These are phyloP conservation scores for Fusarium liriodendri DNA, from an alignment of 2,329 filamentous ascomycete species.

Conservation along the genomic window DNA sequence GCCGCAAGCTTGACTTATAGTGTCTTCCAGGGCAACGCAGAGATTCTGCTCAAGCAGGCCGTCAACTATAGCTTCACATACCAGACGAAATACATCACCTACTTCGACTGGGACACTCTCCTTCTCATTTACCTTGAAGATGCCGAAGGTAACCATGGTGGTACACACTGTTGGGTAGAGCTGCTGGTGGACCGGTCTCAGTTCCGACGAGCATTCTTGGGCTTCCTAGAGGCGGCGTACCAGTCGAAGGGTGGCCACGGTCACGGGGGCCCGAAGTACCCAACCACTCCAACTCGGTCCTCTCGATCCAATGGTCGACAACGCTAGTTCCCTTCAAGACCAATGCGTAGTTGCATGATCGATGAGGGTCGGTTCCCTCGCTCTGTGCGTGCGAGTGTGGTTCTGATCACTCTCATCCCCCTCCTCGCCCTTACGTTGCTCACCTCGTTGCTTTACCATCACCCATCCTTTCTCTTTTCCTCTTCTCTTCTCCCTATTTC, in stretches of 20 bases:
- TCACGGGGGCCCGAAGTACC: too few species aligned
- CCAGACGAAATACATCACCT: neutral
- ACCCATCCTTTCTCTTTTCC: neutral
- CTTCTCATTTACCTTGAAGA: neutral
- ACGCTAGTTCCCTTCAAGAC: too few species aligned
- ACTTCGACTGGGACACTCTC: neutral
- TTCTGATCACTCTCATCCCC: neutral
- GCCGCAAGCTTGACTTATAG: neutral
- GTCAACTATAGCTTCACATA: neutral
- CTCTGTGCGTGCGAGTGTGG: too few species aligned
- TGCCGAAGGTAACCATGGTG: neutral
- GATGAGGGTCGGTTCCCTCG: too few species aligned
- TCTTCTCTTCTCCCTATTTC: neutral
- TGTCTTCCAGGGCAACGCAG: neutral
- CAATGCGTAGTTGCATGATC: too few species aligned
- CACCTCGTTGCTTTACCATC: neutral
- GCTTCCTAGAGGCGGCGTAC: neutral
- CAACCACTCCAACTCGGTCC: too few species aligned
- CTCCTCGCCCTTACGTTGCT: neutral
- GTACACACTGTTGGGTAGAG: too few species aligned
- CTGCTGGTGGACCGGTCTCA: too few species aligned
- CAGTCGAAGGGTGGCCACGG: neutral
- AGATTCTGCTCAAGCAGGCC: neutral
- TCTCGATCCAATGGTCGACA: too few species aligned
- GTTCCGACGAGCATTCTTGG: too few species aligned